Conservation (phyloP, 495 filamentous ascomycete species). For the Bathelium albidoporum region DNA sequence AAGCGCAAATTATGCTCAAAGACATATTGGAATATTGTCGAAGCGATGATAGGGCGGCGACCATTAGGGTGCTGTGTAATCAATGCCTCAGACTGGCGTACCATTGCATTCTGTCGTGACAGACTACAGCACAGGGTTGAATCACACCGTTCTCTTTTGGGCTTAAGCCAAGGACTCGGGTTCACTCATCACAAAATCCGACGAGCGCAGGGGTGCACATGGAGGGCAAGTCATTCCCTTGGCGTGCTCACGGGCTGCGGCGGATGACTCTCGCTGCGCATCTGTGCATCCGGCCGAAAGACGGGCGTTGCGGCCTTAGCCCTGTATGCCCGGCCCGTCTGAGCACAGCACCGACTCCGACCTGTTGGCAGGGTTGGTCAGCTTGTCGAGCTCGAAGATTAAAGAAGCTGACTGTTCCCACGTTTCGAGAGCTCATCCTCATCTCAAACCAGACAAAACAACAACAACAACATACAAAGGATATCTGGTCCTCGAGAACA, state of each 20-base stretch:
- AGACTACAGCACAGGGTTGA: background rate
- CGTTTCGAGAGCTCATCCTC: background rate
- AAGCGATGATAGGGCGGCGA: background rate
- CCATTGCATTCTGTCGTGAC: background rate
- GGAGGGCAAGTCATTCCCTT: background rate
- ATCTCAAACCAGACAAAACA: background rate
- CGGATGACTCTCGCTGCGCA: background rate
- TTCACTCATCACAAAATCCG: background rate
- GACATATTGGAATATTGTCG: background rate
- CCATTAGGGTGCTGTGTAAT: background rate
- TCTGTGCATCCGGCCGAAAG: background rate
- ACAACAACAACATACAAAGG: background rate
- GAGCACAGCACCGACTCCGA: background rate
- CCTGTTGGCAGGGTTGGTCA: slow-evolving; percentile 3
- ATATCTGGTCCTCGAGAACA: background rate
- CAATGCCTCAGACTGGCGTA: background rate
- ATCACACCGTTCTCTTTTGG: background rate
- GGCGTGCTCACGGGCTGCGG: background rate
- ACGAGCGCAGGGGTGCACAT: background rate
- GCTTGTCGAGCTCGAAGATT: background rate
- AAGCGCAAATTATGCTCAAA: background rate
- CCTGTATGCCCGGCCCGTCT: background rate
- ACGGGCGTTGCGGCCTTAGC: background rate
- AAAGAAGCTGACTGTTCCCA: slow-evolving; percentile 3
- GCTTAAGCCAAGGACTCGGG: background rate